Evolutionary conservation across 129 eudicot genomes (phyloP), one percentile per base, ranked within the genome.

Genomic region (Heracleum sosnowskyi): DNA sequence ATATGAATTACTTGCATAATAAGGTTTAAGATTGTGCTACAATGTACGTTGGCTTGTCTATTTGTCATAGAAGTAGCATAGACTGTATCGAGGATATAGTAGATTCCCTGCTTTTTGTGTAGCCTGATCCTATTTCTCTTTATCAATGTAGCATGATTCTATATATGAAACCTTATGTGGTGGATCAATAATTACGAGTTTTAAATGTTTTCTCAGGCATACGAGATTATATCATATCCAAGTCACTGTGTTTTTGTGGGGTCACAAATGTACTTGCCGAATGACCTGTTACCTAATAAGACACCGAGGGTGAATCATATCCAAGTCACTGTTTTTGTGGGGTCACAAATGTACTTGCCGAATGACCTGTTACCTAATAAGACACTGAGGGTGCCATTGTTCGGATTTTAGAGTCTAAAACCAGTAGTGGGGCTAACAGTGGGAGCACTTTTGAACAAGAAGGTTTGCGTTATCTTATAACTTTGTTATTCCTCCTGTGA

Each of bases 321-420:
- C 90, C 1, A 88, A 80, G 41, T 88, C 90, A 16, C 66, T 82
- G 78, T 88, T 83, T 86, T 36, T 88, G 92, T 84, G 92, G 88
- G 76, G 86, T 83, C 70, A 86, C 82, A 60, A 81, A 82, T 76
- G 47, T 88, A 66, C 90, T 84, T 16, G 92, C 88, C 4, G 90
- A n/a, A 88, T 82, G 83, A 88, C 73, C 90, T 88, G 57, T 77
- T 88, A 73, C 92, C 92, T n/a, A 88, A 88, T 76, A 83, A 81
- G 78, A 88, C 92, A 1, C 62, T 88, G 33, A 79, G 92, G 76
- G 90, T 73, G 84, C 92, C 44, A 88, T 88, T 22, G 84, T 77
- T 41, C 87, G 88, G 7, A 86, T 83, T 41, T 63, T 88, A 53
- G 90, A 88, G 77, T 86, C 88, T 76, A 84, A 83, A 77, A 86